Conservation (phyloP, 257 asterid species). For the Gentiana straminea region DNA sequence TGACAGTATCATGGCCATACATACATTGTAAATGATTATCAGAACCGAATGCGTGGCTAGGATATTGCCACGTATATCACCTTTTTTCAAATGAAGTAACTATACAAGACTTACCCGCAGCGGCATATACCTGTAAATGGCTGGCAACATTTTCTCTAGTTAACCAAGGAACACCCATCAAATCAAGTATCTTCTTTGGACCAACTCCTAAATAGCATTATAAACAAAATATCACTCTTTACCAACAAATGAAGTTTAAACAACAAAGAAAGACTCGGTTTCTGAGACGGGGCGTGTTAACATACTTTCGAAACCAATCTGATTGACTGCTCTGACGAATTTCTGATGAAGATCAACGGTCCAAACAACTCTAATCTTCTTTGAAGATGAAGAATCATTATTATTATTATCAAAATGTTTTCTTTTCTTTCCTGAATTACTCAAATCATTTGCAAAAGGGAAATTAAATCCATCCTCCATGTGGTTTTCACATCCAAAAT, state of each 20-base stretch:
- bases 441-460: constrained; percentile 32
- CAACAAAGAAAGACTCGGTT: constrained; percentile 1
- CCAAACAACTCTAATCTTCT: constrained; percentile 88
- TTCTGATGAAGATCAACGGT: constrained; percentile 55
- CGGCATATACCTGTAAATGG: constrained; percentile 61
- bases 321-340: constrained; percentile 58
- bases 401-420: constrained; percentile 39
- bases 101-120: too few relatives aligned
- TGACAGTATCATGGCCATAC: too few relatives aligned
- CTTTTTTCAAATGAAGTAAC: too few relatives aligned
- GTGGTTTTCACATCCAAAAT: constrained; percentile 21
- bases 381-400: constrained; percentile 37
- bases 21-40: too few relatives aligned
- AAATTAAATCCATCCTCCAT: constrained; percentile 34
- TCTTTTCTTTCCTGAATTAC: constrained; percentile 43
- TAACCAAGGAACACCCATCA: constrained; percentile 85
- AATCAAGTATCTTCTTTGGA: constrained; percentile 82
- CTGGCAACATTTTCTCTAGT: constrained; percentile 91
- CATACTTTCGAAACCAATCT: constrained; percentile 60
- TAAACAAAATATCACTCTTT: not conserved
- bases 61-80: too few relatives aligned
- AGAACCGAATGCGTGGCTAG: too few relatives aligned
- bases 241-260: too few relatives aligned
- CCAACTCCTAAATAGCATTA: constrained; percentile 55
- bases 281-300: not conserved